These are phyloP conservation scores for Cryptococcus floricola DNA, from an alignment of 1,284 basidiomycete species.

Conservation along the genomic window DNA sequence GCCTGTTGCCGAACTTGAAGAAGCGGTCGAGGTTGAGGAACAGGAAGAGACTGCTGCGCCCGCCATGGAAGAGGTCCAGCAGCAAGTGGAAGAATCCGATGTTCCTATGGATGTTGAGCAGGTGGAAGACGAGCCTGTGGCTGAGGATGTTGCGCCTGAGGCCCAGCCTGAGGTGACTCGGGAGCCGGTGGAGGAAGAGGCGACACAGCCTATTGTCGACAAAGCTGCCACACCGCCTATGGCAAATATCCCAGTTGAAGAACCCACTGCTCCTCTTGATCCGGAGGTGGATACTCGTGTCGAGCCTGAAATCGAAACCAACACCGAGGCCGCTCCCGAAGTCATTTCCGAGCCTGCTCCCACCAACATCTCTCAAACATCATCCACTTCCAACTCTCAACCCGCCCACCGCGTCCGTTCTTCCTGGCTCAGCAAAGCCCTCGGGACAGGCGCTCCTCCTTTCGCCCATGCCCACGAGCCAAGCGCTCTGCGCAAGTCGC, in stretches of 20 bases:
- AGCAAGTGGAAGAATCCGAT: too few species aligned
- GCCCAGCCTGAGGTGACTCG: neutral
- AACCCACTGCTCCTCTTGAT: too few species aligned
- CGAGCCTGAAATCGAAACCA: too few species aligned
- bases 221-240: too few species aligned
- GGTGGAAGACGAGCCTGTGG: too few species aligned
- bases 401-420: constrained; percentile 38
- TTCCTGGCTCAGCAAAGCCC: constrained; percentile 46
- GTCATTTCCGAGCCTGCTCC: neutral
- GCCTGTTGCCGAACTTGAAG: neutral
- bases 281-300: too few species aligned
- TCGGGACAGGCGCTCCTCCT: constrained; percentile 31
- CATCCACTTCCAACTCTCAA: constrained; percentile 1
- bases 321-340: neutral
- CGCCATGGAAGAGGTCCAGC: too few species aligned
- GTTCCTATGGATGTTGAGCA: too few species aligned
- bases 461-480: constrained; percentile 6
- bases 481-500: constrained; percentile 12
- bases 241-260: too few species aligned
- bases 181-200: neutral
- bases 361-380: too few species aligned
- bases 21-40: constrained; percentile 1
- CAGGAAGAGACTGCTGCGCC: neutral
- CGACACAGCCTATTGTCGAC: too few species aligned
- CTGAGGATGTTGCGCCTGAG: neutral